Conservation (phyloP, 1,284 basidiomycete species). For the Sanguinoderma infundibulare region DNA sequence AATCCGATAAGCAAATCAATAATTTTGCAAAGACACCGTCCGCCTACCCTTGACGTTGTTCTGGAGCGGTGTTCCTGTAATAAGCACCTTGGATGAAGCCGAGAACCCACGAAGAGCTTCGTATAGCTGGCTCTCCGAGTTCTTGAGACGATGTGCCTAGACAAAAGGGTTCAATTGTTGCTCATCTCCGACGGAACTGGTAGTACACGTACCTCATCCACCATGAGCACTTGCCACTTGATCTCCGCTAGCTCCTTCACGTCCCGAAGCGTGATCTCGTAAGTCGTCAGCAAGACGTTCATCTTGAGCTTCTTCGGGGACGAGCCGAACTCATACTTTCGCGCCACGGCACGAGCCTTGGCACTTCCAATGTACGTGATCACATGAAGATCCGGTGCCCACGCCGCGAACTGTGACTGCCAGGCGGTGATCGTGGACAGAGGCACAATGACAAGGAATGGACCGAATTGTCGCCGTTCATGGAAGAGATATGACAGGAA, state of each 20-base stretch:
- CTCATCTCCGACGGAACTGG: slow-evolving; percentile 11
- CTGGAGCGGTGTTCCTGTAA: slow-evolving; percentile 98
- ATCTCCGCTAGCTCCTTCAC: slow-evolving; percentile 88
- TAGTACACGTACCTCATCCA: slow-evolving; percentile 78
- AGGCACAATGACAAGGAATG: slow-evolving; percentile 97
- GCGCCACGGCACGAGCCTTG: slow-evolving; percentile 87
- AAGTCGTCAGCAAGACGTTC: slow-evolving; percentile 97
- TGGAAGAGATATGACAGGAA: slow-evolving; percentile 98
- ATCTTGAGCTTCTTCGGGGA: slow-evolving; percentile 91
- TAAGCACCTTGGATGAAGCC: slow-evolving; percentile 91
- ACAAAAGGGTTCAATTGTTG: slow-evolving; percentile 7
- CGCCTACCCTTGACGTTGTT: slow-evolving; percentile 95
- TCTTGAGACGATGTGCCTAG: slow-evolving; percentile 96
- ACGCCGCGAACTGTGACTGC: slow-evolving; percentile 94
- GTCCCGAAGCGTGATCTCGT: slow-evolving; percentile 95
- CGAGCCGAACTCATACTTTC: slow-evolving; percentile 90
- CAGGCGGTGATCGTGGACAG: slow-evolving; percentile 98
- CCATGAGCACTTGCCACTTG: slow-evolving; percentile 97
- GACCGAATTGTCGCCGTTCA: slow-evolving; percentile 92
- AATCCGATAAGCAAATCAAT: slow-evolving; percentile 8
- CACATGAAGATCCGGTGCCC: slow-evolving; percentile 97
- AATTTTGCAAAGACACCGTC: slow-evolving; percentile 7
- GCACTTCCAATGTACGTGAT: slow-evolving; percentile 97
- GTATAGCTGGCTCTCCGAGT: slow-evolving; percentile 96
- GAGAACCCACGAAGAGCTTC: slow-evolving; percentile 92